Conservation (phyloP, 495 filamentous ascomycete species). For the Hyaloscypha hepaticicola region DNA sequence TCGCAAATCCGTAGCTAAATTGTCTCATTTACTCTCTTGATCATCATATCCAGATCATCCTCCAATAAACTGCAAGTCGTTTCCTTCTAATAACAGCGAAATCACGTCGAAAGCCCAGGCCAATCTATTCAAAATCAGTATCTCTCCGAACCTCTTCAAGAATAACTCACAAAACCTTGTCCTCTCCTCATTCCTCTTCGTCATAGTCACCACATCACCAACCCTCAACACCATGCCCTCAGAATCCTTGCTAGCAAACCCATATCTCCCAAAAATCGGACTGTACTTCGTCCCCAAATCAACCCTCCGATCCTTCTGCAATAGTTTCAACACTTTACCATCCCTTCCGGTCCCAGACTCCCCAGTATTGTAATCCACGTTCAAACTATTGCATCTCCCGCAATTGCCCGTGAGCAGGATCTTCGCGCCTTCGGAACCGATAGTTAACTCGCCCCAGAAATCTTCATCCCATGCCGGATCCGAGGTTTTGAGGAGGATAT, state of each 20-base stretch:
- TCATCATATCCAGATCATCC: not conserved
- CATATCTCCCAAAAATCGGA: slow-evolving; percentile 84
- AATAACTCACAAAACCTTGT: slow-evolving; percentile 60
- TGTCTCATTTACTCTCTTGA: not conserved
- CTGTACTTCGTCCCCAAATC: slow-evolving; percentile 70
- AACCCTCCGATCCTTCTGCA: slow-evolving; percentile 76
- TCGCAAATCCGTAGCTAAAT: not conserved
- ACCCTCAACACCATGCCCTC: slow-evolving; percentile 48
- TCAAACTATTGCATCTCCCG: slow-evolving; percentile 72
- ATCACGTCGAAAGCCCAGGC: slow-evolving; percentile 25
- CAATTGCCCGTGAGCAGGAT: slow-evolving; percentile 76
- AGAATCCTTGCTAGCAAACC: slow-evolving; percentile 51
- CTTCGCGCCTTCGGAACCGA: slow-evolving; percentile 32
- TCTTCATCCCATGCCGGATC: slow-evolving; percentile 74
- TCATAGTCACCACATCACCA: slow-evolving; percentile 69
- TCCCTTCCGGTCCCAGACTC: slow-evolving; percentile 59
- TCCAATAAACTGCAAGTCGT: no score
- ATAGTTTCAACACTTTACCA: slow-evolving; percentile 70
- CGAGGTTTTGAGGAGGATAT: slow-evolving; percentile 69
- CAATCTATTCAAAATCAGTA: slow-evolving; percentile 23
- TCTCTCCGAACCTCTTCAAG: not conserved
- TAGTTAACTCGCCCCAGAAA: slow-evolving; percentile 66
- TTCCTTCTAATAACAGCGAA: not conserved
- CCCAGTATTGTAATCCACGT: slow-evolving; percentile 80
- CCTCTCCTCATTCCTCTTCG: slow-evolving; percentile 53